These are phyloP conservation scores for Cryptococcus amylolentus DNA, from an alignment of 1,284 basidiomycete genomes.

Conservation along the genomic window DNA sequence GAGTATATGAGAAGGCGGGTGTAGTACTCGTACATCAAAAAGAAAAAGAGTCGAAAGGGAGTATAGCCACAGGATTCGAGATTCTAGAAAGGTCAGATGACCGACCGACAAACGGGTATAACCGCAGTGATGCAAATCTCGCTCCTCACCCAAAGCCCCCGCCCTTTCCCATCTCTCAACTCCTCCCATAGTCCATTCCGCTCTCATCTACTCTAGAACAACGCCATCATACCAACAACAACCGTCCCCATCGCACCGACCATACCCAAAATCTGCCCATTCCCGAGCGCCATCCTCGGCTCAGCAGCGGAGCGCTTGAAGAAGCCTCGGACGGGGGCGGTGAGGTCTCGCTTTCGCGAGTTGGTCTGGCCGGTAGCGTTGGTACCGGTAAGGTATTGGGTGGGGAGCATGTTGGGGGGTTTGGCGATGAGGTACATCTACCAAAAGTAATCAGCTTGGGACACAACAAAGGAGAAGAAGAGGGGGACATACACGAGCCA, in stretches of 20 bases:
- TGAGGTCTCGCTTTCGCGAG: conserved; percentile 30
- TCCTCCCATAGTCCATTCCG: neutral
- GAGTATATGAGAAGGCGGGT: no score
- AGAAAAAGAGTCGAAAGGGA: no score
- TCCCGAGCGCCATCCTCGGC: conserved; percentile 4
- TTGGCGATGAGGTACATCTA: conserved; percentile 44
- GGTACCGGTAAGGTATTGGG: conserved; percentile 44
- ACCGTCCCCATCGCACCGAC: conserved; percentile 5
- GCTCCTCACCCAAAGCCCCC: neutral
- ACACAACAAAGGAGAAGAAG: neutral
- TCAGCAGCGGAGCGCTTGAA: conserved; percentile 33
- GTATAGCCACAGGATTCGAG: no score
- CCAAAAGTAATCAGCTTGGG: neutral
- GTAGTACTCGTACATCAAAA: no score
- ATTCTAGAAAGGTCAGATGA: no score
- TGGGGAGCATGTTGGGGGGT: conserved; percentile 52
- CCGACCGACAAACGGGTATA: no score
- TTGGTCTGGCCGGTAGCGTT: conserved; percentile 40
- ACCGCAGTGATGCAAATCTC: neutral
- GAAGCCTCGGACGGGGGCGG: conserved; percentile 12
- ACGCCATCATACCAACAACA: conserved; percentile 5
- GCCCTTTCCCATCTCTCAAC: neutral
- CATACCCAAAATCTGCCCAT: neutral
- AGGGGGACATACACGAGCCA: conserved; percentile 41
- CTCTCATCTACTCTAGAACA: conserved; percentile 4